phyloP scores from a whole-genome alignment of 768 basidiomycete species.

The Russula sp. region DNA sequence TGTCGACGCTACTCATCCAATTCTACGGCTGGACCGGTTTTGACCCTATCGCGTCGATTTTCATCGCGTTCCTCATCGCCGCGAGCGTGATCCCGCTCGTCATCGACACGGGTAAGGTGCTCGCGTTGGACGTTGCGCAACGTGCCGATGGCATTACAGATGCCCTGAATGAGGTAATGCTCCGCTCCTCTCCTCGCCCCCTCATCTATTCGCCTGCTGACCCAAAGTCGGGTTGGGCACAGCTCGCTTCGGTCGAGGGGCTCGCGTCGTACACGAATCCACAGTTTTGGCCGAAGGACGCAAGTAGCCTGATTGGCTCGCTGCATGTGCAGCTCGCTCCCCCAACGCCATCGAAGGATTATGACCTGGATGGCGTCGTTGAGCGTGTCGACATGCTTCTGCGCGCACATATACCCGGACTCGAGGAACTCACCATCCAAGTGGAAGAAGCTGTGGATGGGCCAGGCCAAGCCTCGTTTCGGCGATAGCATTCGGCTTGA shows the following conservation, averaged over 20 bases:
- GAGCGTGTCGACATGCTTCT: constrained; percentile 69
- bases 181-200: background rate
- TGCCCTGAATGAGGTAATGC: constrained; percentile 58
- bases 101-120: constrained; percentile 82
- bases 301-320: constrained; percentile 76
- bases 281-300: constrained; percentile 95
- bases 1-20: constrained; percentile 92
- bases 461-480: background rate
- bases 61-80: constrained; percentile 92
- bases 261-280: constrained; percentile 73
- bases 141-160: constrained; percentile 45
- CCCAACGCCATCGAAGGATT: constrained; percentile 34
- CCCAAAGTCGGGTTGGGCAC: background rate
- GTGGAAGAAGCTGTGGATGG: constrained; percentile 39
- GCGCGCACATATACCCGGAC: constrained; percentile 62
- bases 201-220: background rate
- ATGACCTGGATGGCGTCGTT: constrained; percentile 63
- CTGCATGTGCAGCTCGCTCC: constrained; percentile 77
- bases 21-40: constrained; percentile 98
- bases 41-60: constrained; percentile 94
- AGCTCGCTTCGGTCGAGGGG: constrained; percentile 74
- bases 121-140: constrained; percentile 79
- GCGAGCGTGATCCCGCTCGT: constrained; percentile 95
- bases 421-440: constrained; percentile 90
- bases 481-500: background rate